phyloP scores from a whole-genome alignment of 163 green algal genomes.

The Chlorella variabilis region DNA sequence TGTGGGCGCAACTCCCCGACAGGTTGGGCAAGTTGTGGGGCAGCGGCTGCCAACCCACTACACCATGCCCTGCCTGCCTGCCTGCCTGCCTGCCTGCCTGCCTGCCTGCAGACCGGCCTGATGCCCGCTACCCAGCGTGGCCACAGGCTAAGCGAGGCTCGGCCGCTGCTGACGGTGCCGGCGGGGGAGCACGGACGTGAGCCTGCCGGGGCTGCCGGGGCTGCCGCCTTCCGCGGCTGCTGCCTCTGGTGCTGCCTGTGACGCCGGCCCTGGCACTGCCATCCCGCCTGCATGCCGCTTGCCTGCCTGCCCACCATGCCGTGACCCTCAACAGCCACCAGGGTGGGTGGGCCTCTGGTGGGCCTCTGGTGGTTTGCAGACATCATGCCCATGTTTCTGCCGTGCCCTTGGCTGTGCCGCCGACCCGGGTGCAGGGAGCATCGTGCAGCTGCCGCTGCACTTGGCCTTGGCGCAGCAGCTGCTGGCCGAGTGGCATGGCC shows the following conservation, averaged over 20 bases:
- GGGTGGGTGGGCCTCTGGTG: no score
- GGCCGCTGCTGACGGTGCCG: constrained; percentile 14
- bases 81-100: no score
- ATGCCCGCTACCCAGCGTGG: neutral
- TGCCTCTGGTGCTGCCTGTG: neutral
- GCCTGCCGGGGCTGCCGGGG: neutral
- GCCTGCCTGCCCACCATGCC: no score
- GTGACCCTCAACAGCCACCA: no score
- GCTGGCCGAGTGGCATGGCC: neutral
- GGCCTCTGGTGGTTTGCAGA: no score
- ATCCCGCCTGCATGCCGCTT: neutral
- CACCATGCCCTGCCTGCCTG: neutral
- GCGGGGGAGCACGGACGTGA: constrained; percentile 2
- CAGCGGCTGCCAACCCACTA: no score
- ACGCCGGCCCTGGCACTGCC: no score
- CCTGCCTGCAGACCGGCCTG: neutral
- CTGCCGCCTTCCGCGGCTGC: no score
- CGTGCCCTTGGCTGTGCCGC: neutral
- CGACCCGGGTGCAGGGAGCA: neutral
- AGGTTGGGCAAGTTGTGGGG: no score
- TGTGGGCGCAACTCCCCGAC: no score
- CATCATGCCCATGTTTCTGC: no score
- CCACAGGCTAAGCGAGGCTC: neutral
- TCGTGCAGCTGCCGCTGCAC: constrained; percentile 35
- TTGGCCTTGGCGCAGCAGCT: constrained; percentile 12